These are phyloP conservation scores for Dillenia suffruticosa DNA, from an alignment of 164 flowering plant species.

Conservation along the genomic window DNA sequence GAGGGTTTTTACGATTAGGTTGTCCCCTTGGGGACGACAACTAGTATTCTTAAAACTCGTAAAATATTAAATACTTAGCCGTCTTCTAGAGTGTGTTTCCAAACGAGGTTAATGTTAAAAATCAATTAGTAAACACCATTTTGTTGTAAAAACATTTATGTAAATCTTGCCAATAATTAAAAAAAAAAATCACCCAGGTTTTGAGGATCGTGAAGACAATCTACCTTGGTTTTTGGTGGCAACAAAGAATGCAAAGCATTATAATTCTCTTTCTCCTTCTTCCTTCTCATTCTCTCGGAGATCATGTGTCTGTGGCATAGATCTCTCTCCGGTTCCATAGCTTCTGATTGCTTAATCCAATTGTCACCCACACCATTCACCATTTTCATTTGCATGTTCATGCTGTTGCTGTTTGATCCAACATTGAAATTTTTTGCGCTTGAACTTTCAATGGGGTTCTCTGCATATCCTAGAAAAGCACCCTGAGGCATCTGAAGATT, in stretches of 20 bases:
- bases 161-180: background rate
- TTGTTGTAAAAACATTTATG: background rate
- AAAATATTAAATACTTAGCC: background rate
- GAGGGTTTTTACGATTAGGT: too few species aligned
- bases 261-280: conserved; percentile 36
- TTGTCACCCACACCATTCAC: conserved; percentile 31
- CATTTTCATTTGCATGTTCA: conserved; percentile 53
- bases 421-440: background rate
- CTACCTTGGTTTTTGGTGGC: conserved; percentile 52
- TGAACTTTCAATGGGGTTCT: conserved; percentile 6
- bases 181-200: background rate
- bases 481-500: conserved; percentile 9
- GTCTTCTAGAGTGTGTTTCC: too few species aligned
- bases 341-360: background rate
- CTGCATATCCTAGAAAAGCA: conserved; percentile 26
- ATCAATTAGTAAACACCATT: too few species aligned
- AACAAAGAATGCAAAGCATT: conserved; percentile 33
- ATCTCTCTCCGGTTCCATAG: conserved; percentile 14
- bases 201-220: background rate
- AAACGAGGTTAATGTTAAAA: too few species aligned
- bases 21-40: too few species aligned
- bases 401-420: conserved; percentile 7
- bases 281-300: conserved; percentile 54
- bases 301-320: conserved; percentile 40
- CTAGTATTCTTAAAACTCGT: background rate